These are phyloP conservation scores for Plantago elongata DNA, from an alignment of 257 asterid genomes.

Conservation along the genomic window DNA sequence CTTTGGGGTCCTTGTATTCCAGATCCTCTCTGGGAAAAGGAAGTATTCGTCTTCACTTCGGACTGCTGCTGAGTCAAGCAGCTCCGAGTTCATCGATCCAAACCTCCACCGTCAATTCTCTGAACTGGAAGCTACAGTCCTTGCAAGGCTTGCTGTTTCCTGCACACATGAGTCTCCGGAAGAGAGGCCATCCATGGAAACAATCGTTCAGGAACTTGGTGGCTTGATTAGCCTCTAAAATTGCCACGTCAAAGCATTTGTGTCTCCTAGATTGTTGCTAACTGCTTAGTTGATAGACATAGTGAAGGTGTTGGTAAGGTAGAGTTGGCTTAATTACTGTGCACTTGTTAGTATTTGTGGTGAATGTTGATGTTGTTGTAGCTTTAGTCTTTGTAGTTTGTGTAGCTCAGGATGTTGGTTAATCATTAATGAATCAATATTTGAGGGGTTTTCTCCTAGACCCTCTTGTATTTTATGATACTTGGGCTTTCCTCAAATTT, in stretches of 20 bases:
- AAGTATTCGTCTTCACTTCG: slow-evolving; percentile 43
- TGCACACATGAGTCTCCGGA: slow-evolving; percentile 69
- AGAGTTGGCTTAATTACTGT: slow-evolving; percentile 6
- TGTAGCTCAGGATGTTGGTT: slow-evolving; percentile 14
- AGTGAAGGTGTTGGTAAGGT: slow-evolving; percentile 16
- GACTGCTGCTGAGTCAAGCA: slow-evolving; percentile 47
- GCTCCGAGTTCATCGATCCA: slow-evolving; percentile 52
- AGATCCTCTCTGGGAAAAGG: slow-evolving; percentile 71
- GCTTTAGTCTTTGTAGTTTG: slow-evolving; percentile 16
- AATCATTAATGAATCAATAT: neutral
- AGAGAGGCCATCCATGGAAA: slow-evolving; percentile 67
- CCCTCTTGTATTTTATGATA: slow-evolving; percentile 22
- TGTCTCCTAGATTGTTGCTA: slow-evolving; percentile 25
- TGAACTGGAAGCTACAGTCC: slow-evolving; percentile 47
- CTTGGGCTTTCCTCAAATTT: neutral
- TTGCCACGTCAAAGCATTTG: neutral
- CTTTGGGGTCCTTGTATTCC: slow-evolving; percentile 78
- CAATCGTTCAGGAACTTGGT: slow-evolving; percentile 37
- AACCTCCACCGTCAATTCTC: slow-evolving; percentile 51
- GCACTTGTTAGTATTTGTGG: slow-evolving; percentile 15
- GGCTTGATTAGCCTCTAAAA: slow-evolving; percentile 15
- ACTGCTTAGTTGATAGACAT: slow-evolving; percentile 29
- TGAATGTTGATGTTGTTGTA: slow-evolving; percentile 28
- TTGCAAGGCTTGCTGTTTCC: slow-evolving; percentile 50
- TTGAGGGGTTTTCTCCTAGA: slow-evolving; percentile 19